Conservation (phyloP, 2,329 filamentous ascomycete species). For the Teratosphaeria viscida region DNA sequence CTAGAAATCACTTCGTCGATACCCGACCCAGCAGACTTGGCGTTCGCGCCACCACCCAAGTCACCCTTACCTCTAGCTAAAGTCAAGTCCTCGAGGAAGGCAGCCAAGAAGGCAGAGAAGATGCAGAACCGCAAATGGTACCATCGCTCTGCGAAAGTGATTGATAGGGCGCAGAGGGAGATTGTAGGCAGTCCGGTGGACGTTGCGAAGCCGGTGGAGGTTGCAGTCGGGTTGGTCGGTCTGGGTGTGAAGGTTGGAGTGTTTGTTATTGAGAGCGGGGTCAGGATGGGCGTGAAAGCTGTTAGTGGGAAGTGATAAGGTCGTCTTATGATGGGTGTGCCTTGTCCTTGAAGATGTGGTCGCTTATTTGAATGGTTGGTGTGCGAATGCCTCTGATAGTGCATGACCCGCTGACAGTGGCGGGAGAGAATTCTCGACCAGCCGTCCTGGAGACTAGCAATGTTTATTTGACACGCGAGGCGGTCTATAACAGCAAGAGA, state of each 20-base stretch:
- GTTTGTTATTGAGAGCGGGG: slow-evolving; percentile 30
- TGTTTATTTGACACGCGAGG: background rate
- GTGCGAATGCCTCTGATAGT: no score
- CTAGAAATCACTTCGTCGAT: slow-evolving; percentile 30
- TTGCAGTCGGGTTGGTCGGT: slow-evolving; percentile 29
- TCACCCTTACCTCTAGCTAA: slow-evolving; percentile 5
- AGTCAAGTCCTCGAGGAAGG: slow-evolving; percentile 2
- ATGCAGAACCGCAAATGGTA: slow-evolving; percentile 13
- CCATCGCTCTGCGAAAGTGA: slow-evolving; percentile 7
- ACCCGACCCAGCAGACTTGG: slow-evolving; percentile 13
- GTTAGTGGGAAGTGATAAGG: slow-evolving; percentile 25
- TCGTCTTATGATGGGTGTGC: no score
- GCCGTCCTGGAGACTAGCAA: background rate
- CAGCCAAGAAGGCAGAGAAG: slow-evolving; percentile 1
- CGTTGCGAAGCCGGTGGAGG: slow-evolving; percentile 29
- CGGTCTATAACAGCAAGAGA: background rate
- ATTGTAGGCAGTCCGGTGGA: slow-evolving; percentile 25
- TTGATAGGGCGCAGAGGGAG: slow-evolving; percentile 12
- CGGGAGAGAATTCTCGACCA: no score
- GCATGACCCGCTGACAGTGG: no score
- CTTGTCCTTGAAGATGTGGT: no score
- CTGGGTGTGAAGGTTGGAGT: slow-evolving; percentile 34
- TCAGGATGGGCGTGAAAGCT: slow-evolving; percentile 31
- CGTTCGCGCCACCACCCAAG: slow-evolving; percentile 24
- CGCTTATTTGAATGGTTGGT: no score